A percentile compares a stretch with the other conserved stretches of the same genome.
Conservation (phyloP, 768 basidiomycete genomes). For the Calocybe indica region DNA sequence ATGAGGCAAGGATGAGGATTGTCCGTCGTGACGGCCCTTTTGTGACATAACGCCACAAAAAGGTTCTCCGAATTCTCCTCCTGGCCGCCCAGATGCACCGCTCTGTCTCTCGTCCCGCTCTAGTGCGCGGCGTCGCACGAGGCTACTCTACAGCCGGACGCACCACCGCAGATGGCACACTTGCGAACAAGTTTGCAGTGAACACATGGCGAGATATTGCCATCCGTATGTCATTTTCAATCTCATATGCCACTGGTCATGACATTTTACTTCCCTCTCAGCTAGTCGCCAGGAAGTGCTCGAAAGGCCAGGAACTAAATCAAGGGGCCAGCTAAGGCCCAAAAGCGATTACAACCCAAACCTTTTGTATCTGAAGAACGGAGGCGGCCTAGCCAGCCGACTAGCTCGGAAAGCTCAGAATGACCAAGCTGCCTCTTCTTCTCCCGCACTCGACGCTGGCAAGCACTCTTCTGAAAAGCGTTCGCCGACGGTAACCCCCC, state of each 20-base stretch:
- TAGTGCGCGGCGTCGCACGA: conserved; percentile 1
- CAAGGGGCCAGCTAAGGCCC: background rate
- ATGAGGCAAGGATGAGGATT: no score
- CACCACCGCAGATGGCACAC: conserved; percentile 1
- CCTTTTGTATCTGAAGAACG: conserved; percentile 21
- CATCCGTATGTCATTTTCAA: conserved; percentile 25
- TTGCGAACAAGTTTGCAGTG: conserved; percentile 11
- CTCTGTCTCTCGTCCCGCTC: conserved; percentile 2
- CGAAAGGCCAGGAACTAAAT: conserved; percentile 1
- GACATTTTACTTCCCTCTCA: conserved; percentile 1
- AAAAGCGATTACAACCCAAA: conserved; percentile 13
- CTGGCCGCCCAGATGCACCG: conserved; percentile 4
- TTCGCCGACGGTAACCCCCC: no score
- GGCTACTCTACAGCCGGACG: conserved; percentile 4
- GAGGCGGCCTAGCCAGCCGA: no score
- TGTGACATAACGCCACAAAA: background rate
- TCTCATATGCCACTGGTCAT: no score
- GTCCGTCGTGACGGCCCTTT: background rate
- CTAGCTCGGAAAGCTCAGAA: no score
- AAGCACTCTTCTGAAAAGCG: no score
- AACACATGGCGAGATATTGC: conserved; percentile 18
- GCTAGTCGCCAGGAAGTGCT: conserved; percentile 14
- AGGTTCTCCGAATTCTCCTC: background rate
- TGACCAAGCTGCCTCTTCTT: no score
- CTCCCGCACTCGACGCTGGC: no score